phyloP scores from a whole-genome alignment of 805 yeast species.

The Hanseniaspora guilliermondii region DNA sequence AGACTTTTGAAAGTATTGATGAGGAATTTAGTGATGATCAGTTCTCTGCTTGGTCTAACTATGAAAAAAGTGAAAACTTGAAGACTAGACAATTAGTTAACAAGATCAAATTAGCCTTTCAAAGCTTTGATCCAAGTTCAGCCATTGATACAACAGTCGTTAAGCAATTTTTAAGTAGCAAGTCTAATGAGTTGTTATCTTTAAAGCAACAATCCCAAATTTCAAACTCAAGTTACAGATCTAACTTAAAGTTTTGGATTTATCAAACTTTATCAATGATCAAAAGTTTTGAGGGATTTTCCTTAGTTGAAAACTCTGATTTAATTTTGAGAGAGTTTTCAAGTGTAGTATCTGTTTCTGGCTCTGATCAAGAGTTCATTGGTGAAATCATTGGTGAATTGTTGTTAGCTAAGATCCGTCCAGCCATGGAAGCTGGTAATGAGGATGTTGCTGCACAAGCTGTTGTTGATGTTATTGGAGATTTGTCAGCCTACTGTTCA shows the following conservation, averaged over 20 bases:
- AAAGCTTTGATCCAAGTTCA: neutral
- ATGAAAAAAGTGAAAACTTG: neutral
- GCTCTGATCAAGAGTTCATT: constrained; percentile 9
- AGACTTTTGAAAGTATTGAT: neutral
- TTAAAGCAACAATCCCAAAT: neutral
- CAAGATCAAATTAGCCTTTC: neutral
- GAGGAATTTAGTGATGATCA: neutral
- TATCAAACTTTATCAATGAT: neutral
- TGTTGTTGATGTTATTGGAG: constrained; percentile 1
- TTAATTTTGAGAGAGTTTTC: neutral
- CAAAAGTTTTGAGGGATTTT: neutral
- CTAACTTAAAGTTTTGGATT: constrained; percentile 3
- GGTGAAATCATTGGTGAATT: constrained; percentile 8
- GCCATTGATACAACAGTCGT: neutral
- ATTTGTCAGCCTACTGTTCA: neutral
- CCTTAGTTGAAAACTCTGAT: neutral
- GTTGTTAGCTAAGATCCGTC: constrained; percentile 2
- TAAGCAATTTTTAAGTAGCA: neutral
- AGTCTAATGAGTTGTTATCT: neutral
- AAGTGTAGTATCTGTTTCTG: neutral
- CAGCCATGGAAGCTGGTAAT: constrained; percentile 1
- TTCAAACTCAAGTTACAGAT: neutral
- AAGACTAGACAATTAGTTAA: neutral
- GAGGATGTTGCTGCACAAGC: neutral
- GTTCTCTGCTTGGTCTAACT: neutral